Evolutionary conservation across 2,329 filamentous ascomycete species (phyloP).

Genomic region (Aspergillus pseudoterreus): DNA sequence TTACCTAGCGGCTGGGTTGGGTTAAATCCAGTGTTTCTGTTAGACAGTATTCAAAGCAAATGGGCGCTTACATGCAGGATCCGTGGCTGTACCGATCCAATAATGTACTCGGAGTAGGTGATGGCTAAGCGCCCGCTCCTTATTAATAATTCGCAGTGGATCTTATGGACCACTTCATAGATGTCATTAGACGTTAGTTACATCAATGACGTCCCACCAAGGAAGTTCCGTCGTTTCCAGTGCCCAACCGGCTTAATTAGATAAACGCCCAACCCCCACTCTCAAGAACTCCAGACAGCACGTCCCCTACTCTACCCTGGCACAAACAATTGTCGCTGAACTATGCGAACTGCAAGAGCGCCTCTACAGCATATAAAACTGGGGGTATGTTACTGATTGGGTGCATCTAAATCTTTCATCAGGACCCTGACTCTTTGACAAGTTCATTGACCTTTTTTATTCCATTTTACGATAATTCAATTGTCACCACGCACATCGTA

Average conservation of each 20-base stretch:
- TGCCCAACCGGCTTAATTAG: neutral
- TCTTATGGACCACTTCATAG: neutral
- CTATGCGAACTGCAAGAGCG: neutral
- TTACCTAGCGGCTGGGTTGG: neutral
- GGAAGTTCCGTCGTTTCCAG: neutral
- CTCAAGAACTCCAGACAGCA: neutral
- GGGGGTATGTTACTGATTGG: neutral
- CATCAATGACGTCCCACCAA: neutral
- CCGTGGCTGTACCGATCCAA: neutral
- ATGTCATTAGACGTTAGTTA: neutral
- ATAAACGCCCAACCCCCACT: constrained; percentile 1
- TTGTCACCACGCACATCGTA: neutral
- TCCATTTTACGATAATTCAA: neutral
- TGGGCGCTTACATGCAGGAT: neutral
- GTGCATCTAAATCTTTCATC: neutral
- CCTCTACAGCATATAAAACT: neutral
- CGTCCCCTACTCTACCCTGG: neutral
- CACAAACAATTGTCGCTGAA: neutral
- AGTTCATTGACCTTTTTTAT: neutral
- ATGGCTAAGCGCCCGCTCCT: neutral
- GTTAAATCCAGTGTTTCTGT: neutral
- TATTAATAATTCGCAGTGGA: neutral
- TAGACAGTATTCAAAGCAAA: neutral
- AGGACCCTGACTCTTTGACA: neutral
- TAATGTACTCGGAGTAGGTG: neutral